Evolutionary conservation across 306 rosid genomes (phyloP).

Genomic region (Abrus precatorius): DNA sequence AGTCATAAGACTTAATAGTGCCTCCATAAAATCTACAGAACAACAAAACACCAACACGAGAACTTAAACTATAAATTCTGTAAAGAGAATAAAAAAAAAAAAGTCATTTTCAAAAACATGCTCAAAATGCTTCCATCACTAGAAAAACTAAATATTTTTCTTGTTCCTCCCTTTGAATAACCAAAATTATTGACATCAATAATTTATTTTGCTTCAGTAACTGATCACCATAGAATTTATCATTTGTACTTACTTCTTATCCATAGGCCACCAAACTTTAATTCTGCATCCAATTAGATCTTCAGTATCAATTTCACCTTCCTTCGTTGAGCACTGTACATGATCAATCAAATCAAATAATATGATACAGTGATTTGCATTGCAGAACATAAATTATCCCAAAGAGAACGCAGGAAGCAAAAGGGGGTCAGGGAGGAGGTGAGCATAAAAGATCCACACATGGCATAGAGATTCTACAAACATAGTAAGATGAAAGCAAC

Average conservation of each 20-base stretch:
- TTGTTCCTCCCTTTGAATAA: constrained; percentile 33
- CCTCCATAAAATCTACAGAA: constrained; percentile 88
- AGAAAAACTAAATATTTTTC: neutral
- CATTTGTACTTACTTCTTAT: constrained; percentile 73
- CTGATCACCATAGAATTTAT: constrained; percentile 38
- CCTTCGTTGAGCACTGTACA: constrained; percentile 70
- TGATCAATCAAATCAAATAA: constrained; percentile 48
- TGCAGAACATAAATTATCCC: constrained; percentile 4
- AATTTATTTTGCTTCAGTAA: constrained; percentile 41
- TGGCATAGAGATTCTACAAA: constrained; percentile 23
- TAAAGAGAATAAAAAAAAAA: constrained; percentile 9
- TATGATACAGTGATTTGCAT: constrained; percentile 10
- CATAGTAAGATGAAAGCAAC: neutral
- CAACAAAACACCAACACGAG: constrained; percentile 48
- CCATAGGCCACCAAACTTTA: constrained; percentile 99
- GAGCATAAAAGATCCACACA: constrained; percentile 7
- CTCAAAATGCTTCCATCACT: constrained; percentile 35
- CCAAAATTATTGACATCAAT: constrained; percentile 37
- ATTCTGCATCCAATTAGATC: constrained; percentile 91
- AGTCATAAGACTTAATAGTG: constrained; percentile 85
- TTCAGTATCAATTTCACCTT: constrained; percentile 73
- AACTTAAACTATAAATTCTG: constrained; percentile 18
- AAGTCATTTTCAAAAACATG: neutral
- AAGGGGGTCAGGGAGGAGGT: neutral
- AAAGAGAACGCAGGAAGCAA: neutral